Percentiles rank a stretch among this genome's conserved stretches.
Conservation (phyloP, 805 yeast genomes). For the Blastobotrys muscicola region DNA sequence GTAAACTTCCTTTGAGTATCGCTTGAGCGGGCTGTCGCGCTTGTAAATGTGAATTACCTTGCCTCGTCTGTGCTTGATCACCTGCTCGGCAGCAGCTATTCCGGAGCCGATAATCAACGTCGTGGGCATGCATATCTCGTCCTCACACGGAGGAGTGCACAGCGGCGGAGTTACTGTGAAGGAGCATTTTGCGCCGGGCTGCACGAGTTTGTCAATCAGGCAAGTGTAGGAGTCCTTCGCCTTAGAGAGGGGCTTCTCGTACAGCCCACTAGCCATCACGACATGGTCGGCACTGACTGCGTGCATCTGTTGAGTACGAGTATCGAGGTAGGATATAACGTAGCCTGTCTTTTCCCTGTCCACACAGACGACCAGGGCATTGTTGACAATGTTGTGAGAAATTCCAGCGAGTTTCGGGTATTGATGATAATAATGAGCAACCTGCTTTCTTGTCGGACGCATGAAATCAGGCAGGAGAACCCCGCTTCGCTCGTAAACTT, state of each 20-base stretch:
- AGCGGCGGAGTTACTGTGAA: slow-evolving; percentile 5
- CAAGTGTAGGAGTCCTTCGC: background rate
- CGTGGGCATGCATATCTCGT: background rate
- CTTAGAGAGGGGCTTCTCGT: slow-evolving; percentile 11
- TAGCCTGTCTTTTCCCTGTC: background rate
- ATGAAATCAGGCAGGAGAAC: slow-evolving; percentile 11
- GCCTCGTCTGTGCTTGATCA: slow-evolving; percentile 9
- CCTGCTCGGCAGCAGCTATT: slow-evolving; percentile 28
- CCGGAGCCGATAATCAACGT: slow-evolving; percentile 25
- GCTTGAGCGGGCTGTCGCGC: slow-evolving; percentile 22
- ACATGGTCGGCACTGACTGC: slow-evolving; percentile 2
- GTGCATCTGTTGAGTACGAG: background rate
- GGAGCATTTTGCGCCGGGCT: background rate
- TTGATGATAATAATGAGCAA: slow-evolving; percentile 20
- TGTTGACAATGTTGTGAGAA: slow-evolving; percentile 8
- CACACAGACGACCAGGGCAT: slow-evolving; percentile 11
- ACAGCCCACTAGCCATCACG: slow-evolving; percentile 24
- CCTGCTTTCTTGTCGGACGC: slow-evolving; percentile 23
- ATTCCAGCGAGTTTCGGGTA: slow-evolving; percentile 22
- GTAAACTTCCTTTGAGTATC: slow-evolving; percentile 23
- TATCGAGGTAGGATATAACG: background rate
- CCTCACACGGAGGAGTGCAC: slow-evolving; percentile 1
- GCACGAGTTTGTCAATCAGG: background rate
- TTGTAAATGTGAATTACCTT: slow-evolving; percentile 21
- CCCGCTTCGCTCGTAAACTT: slow-evolving; percentile 12